A percentile compares a stretch with the other conserved stretches of the same genome.
These are phyloP conservation scores for Candida ulmi DNA, from an alignment of 805 yeast genomes.

Conservation along the genomic window DNA sequence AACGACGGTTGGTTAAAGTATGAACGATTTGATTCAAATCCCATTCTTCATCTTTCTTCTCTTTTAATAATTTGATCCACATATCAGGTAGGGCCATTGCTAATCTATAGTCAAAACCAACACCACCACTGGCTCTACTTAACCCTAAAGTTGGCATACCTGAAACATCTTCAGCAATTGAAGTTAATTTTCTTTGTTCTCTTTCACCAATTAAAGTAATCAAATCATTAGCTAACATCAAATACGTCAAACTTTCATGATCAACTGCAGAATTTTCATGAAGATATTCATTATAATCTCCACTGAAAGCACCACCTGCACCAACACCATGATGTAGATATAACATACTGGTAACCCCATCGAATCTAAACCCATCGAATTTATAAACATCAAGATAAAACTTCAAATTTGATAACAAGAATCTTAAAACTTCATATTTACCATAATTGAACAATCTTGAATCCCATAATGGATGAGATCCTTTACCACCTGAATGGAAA, in stretches of 20 bases:
- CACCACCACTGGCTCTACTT: slow-evolving; percentile 71
- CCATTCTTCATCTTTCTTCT: slow-evolving; percentile 84
- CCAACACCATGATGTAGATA: slow-evolving; percentile 92
- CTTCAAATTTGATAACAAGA: slow-evolving; percentile 76
- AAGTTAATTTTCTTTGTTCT: slow-evolving; percentile 47
- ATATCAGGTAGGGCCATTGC: slow-evolving; percentile 98
- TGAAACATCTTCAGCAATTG: slow-evolving; percentile 94
- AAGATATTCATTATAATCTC: slow-evolving; percentile 88
- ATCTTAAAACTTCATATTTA: slow-evolving; percentile 83
- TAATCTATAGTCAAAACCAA: slow-evolving; percentile 88
- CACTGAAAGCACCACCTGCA: slow-evolving; percentile 74
- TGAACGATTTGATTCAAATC: slow-evolving; percentile 73
- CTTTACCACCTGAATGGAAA: slow-evolving; percentile 89
- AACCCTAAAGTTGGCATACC: slow-evolving; percentile 95
- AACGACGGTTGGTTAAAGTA: slow-evolving; percentile 83
- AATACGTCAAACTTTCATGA: slow-evolving; percentile 76
- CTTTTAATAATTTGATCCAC: slow-evolving; percentile 96
- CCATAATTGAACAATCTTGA: slow-evolving; percentile 93
- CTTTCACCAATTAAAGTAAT: slow-evolving; percentile 45
- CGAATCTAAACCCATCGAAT: slow-evolving; percentile 95
- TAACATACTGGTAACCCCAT: slow-evolving; percentile 93
- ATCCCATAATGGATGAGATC: slow-evolving; percentile 91
- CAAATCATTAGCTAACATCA: slow-evolving; percentile 86
- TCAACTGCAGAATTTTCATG: slow-evolving; percentile 73
- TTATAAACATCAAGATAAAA: slow-evolving; percentile 76